Evolutionary conservation across 1,139 yeast species (phyloP), one percentile per base, ranked within the genome.

Genomic region (Debaryomyces coudertii): DNA sequence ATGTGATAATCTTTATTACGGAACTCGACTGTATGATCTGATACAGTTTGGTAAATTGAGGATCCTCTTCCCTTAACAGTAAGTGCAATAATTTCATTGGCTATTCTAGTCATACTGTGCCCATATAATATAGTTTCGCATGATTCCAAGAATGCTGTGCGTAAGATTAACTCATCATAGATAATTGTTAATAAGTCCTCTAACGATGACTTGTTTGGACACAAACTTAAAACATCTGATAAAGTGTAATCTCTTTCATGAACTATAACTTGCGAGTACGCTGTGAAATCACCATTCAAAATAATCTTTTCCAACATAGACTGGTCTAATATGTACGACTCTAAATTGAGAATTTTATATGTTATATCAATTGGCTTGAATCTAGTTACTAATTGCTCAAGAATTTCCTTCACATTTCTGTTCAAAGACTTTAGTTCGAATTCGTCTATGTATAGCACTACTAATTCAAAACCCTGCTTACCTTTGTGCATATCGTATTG

Each of bases 61-160:
- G 86, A 74, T 0, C 98, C 98, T 50, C 97, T 77, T 7, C 99
- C 99, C 57, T 87, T 88, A n/a, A 92, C 92, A 0, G 96, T 85
- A 47, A 87, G 69, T 0, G 96, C 78, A 27, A 93, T 73, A 20
- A 89, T 82, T 48, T 84, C 84, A 55, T 87, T 90, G 1, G 98
- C 96, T 12, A 92, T 62, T 44, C 85, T 76, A 1, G 96, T 87
- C 92, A 89, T 88, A 15, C 89, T 82, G 58, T 87, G 88, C 0
- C 95, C 90, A 67, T 82, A 84, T 2, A 90, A 50, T 1, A 90
- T 70, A 4, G 87, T 79, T 15, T 77, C 73, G 50, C 85, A 80
- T 0, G 66, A 62, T 27, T 72, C 66, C 12, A 67, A 62, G 12
- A 57, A 56, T 0, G 92, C 88, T 16, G 77, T 68, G 35, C 71